Evolutionary conservation across 495 filamentous ascomycete genomes (phyloP), one percentile per base, ranked within the genome.

Genomic region (Penicillium angulare): DNA sequence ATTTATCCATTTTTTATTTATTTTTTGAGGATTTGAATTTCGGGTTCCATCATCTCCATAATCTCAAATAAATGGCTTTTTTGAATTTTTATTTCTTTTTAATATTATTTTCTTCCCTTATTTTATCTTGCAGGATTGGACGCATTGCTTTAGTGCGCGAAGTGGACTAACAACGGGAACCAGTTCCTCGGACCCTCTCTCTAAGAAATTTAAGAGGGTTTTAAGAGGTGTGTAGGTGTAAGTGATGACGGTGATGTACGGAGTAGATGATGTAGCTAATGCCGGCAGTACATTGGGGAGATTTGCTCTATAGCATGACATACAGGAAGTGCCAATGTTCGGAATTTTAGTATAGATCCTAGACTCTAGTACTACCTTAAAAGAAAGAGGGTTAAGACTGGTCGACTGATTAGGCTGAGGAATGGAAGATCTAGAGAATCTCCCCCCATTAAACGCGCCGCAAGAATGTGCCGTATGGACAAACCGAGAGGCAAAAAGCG

Each of bases 101-200:
- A 35, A 26, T 38, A 38, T 45, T 32, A 17, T 33, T 36, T 40
- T 44, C 31, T 24, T 12, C 35, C 31, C 31, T 43, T 42, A 33
- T 52, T 50, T 59, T 54, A 55, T 57, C 48, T 42, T 53, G 47
- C 46, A 49, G 47, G 51, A 53, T 52, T 51, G 26, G 52, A 46
- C 40, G n/a, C n/a, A n/a, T n/a, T 57, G 55, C 53, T 39, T 60
- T 64, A 60, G 60, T 56, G 54, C 32, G 36, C 50, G 53, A 61
- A 53, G 61, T 58, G 61, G 61, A 39, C 53, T 57, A 55, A 58
- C 50, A 63, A 65, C 59, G 57, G 59, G 64, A 66, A 72, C 68
- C 69, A 72, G 67, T 68, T 65, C 68, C 66, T 68, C 57, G 67
- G 68, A 57, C 50, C 53, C 57, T 56, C 43, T 47, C 43, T 31